Evolutionary conservation across 805 yeast species (phyloP), one percentile per base, ranked within the genome.

Genomic region (Blastobotrys chiropterorum): DNA sequence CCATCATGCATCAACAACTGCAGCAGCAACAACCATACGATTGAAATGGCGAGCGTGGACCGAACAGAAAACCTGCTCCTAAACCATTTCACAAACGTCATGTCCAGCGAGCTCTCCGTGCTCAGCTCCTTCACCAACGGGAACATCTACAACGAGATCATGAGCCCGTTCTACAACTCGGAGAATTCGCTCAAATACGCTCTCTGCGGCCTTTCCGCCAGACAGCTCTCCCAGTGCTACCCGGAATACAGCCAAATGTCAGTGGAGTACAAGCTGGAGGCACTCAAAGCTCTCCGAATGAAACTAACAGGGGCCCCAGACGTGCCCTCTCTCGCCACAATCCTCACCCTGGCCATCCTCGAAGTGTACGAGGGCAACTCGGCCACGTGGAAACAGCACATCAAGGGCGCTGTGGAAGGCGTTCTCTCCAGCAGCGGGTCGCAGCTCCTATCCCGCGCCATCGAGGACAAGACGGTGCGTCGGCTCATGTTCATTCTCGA

Each of bases 151-250:
- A 34, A 52, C 1, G 59, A 54, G 17, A 46, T 48, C 26, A 47
- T 54, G 20, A 17, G 44, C 14, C 54, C 59, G 7, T n/a, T 19
- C 14, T 16, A 30, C n/a, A 26, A 34, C 16, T 34, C 47, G 4
- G 38, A 40, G 15, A 34, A 45, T 13, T 42, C 55, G 20, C 46
- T 54, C 40, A 52, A 52, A 41, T 44, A 41, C 17, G 59, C 59
- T 31, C 38, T 55, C 7, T 56, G 59, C 38, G 54, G 52, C 8
- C 34, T 56, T 11, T 34, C 59, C 8, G 59, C 59, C 20, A 43
- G 34, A 7, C 44, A 54, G 31, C 34, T 56, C 44, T 21, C 53
- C 14, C 34, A 34, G 21, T 26, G 21, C 16, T 38, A 44, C 48
- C 51, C 55, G 2, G 48, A 44, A 8, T 52, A 51, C 26, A 46